Evolutionary conservation across 2,329 filamentous ascomycete genomes (phyloP), one percentile per base, ranked within the genome.

Genomic region (Torrubiellomyces zombiae): DNA sequence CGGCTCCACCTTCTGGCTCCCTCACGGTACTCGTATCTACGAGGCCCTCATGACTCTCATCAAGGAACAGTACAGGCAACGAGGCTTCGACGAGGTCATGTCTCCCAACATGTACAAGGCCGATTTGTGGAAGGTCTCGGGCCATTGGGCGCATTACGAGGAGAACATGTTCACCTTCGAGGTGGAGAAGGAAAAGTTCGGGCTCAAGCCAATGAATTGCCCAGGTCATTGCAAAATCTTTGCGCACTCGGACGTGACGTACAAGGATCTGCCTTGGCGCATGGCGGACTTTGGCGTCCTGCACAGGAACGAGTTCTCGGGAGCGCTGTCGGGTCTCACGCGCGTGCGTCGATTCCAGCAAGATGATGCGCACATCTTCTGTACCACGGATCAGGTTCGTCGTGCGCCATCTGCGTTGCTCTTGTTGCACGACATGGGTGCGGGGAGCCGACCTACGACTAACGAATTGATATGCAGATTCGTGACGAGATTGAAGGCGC

Each of bases 191-290:
- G 76, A 53, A 37, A 44, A 46, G 23, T 57, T 53, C 31, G 83
- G 74, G 10, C 58, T 95, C 25, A 95, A 95, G 58, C 86, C 86
- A 15, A 95, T 95, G 89, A 95, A 95, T 58, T 98, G 89, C 55
- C 89, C 89, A 4, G 83, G 83, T 15, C 86, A 95, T 54, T 91
- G 80, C 52, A 58, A 89, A 36, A 76, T 94, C 43, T 93, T 93
- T 50, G 70, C 67, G 24, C 76, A 86, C 50, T 69, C 78, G 27
- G 78, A 81, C 44, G 69, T 81, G 41, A 89, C 77, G 51, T 93
- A 95, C 36, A 49, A 45, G 42, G 83, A 95, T 40, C 60, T 98
- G 30, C 89, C 89, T 15, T 75, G 91, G 55, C 69, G 89, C 43
- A 78, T 93, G 55, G 86, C 89, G 25, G 89, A 98, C 48, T 95